Evolutionary conservation across 495 filamentous ascomycete genomes (phyloP), one percentile per base, ranked within the genome.

Genomic region (Annulohypoxylon moriforme): DNA sequence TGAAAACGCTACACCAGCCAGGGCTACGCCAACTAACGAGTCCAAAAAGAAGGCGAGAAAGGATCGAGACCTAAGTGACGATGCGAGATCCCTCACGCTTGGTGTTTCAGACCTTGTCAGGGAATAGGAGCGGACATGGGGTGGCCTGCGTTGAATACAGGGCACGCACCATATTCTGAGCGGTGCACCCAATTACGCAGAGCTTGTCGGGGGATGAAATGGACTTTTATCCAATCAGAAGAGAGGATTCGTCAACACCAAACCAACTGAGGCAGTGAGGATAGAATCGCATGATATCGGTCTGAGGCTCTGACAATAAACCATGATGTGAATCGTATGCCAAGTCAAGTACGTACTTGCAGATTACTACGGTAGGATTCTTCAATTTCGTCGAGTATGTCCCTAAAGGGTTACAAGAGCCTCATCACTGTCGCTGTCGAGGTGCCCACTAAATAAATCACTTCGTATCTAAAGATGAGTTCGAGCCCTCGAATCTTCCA

Each of bases 101-200:
- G 74, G 68, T 62, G 81, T 83, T 83, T 83, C 78, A 82, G 76
- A 75, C 71, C 68, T 73, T 68, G 79, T 79, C 75, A 71, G 58
- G 80, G 68, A 59, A 38, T 50, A 18, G 34, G 34, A 34, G 24
- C 1, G 27, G 42, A 49, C 60, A 66, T 31, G 62, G 71, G 71
- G 42, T 24, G 16, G 62, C 33, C 46, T 20, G 68, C 7, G 44
- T 58, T 8, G 24, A 20, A 33, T 40, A 44, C 3, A 2, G 25
- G 16, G 55, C 70, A 73, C 60, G 53, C 44, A 58, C 68, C 67
- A 65, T 20, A 27, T 47, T 22, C 31, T 64, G 67, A 34, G 36
- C 52, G 22, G 46, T 67, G 59, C 64, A 14, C 20, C 29, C 13
- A 25, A 38, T 36, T 73, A 72, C 64, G 44, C 52, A 64, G 52